These are phyloP conservation scores for Phytophthora capsici DNA, from an alignment of 352 stramenopile genomes.

Conservation along the genomic window DNA sequence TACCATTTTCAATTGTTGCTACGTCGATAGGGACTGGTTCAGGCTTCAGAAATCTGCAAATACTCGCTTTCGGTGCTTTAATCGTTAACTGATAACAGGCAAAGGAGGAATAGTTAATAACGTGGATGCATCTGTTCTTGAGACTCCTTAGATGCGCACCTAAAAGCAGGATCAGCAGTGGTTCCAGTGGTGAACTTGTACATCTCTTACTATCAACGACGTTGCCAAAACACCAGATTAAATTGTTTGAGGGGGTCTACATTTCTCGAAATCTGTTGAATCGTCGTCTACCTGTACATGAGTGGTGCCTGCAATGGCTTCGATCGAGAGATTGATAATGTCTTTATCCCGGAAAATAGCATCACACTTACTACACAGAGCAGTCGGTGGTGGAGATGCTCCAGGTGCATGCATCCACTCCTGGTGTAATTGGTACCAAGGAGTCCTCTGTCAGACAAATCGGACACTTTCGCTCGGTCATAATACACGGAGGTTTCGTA, in stretches of 20 bases:
- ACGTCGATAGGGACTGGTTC: too few species aligned
- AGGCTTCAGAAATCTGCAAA: constrained; percentile 37
- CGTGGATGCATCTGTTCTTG: too few species aligned
- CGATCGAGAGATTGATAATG: not conserved
- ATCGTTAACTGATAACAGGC: too few species aligned
- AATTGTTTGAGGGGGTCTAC: too few species aligned
- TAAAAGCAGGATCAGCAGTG: constrained; percentile 22
- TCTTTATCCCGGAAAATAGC: not conserved
- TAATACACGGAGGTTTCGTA: not conserved
- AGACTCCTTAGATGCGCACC: too few species aligned
- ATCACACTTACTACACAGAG: too few species aligned
- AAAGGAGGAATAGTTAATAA: too few species aligned
- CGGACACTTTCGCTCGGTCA: not conserved
- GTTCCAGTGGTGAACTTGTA: not conserved
- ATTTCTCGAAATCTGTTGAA: not conserved
- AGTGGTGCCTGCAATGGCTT: not conserved
- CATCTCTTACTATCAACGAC: not conserved
- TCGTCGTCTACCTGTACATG: not conserved
- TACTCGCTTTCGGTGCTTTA: constrained; percentile 3
- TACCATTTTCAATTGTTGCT: not conserved
- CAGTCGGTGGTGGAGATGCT: not conserved
- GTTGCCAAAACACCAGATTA: not conserved
- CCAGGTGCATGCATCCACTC: not conserved
- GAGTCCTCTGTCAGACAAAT: not conserved
- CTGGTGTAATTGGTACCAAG: not conserved